phyloP scores from a whole-genome alignment of 176 grass and related monocot genomes.

The Pontederia paniculata region DNA sequence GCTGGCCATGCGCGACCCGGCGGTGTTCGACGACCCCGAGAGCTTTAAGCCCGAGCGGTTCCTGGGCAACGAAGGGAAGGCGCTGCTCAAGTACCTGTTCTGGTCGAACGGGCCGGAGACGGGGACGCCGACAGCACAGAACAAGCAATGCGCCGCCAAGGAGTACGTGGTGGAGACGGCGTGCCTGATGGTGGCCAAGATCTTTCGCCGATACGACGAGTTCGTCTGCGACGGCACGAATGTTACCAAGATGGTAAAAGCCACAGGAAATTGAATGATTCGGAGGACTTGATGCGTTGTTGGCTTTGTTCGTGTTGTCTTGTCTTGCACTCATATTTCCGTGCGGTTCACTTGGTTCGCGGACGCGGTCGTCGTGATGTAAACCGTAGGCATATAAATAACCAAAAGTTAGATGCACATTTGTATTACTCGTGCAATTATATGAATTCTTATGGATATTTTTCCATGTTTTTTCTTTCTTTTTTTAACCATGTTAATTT shows the following conservation, averaged over 20 bases:
- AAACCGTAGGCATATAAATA: no score
- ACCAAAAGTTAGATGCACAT: no score
- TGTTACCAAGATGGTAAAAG: slow-evolving; percentile 48
- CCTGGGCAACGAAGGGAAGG: slow-evolving; percentile 33
- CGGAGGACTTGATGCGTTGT: no score
- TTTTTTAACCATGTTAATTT: no score
- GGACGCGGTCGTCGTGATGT: no score
- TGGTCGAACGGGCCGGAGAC: slow-evolving; percentile 89
- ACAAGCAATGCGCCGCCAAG: slow-evolving; percentile 96
- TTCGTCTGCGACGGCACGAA: slow-evolving; percentile 32
- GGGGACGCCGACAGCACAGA: slow-evolving; percentile 19
- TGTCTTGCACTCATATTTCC: no score
- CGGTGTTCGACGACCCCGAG: slow-evolving; percentile 61
- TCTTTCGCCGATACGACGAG: slow-evolving; percentile 61
- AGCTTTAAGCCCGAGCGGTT: slow-evolving; percentile 53
- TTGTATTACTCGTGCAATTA: no score
- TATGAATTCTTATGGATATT: no score
- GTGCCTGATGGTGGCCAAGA: slow-evolving; percentile 69
- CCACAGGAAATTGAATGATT: not conserved
- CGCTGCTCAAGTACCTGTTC: slow-evolving; percentile 51
- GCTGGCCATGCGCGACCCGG: slow-evolving; percentile 63
- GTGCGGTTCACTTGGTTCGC: no score
- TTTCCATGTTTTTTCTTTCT: no score
- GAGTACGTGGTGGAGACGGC: slow-evolving; percentile 68
- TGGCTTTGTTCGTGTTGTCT: no score